phyloP scores from a whole-genome alignment of 192 early-diverging fungal species.

The Backusella circina region DNA sequence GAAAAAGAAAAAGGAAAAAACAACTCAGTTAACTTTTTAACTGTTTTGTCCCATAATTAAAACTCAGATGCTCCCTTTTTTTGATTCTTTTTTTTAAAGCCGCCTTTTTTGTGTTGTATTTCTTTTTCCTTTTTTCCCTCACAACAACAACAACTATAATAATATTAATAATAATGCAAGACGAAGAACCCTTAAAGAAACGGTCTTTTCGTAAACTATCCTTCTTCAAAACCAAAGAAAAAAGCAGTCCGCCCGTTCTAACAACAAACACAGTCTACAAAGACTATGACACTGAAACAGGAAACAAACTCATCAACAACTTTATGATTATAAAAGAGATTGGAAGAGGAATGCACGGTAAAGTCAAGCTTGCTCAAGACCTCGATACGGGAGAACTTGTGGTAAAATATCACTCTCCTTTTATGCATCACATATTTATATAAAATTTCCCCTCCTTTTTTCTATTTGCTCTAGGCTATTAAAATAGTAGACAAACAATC shows the following conservation, averaged over 20 bases:
- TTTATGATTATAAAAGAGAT: conserved; percentile 90
- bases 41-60: neutral
- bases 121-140: neutral
- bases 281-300: conserved; percentile 78
- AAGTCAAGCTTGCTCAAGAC: conserved; percentile 90
- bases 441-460: neutral
- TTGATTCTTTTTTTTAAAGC: neutral
- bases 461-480: conserved; percentile 46
- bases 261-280: conserved; percentile 84
- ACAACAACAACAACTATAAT: neutral
- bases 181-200: neutral
- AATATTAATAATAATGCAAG: neutral
- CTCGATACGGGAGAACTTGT: conserved; percentile 73
- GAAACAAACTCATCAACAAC: conserved; percentile 95
- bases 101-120: neutral
- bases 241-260: conserved; percentile 48
- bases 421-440: neutral
- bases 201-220: neutral
- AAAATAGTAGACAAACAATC: conserved; percentile 68
- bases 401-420: conserved; percentile 42
- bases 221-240: neutral
- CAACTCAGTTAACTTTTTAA: neutral
- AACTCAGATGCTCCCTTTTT: neutral
- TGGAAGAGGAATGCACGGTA: conserved; percentile 93
- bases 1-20: conserved; percentile 14